phyloP scores from a whole-genome alignment of 768 basidiomycete species.

The Melanogaster broomeanus region DNA sequence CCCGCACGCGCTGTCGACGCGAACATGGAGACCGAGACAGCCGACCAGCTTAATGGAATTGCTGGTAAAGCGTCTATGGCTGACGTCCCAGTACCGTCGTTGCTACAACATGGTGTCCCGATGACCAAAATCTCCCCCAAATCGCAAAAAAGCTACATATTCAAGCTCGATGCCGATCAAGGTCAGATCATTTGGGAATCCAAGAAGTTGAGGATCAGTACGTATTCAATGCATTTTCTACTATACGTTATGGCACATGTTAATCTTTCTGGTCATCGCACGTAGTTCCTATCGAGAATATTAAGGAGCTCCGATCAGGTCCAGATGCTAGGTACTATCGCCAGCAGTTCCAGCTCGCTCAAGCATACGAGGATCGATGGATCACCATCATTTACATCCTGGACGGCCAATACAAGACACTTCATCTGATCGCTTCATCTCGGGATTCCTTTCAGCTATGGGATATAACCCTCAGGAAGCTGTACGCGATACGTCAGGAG shows the following conservation, averaged over 20 bases:
- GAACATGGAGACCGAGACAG: background rate
- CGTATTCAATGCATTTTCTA: slow-evolving; percentile 25
- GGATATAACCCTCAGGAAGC: slow-evolving; percentile 62
- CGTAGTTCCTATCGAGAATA: slow-evolving; percentile 80
- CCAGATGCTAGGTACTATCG: slow-evolving; percentile 71
- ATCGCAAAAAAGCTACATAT: slow-evolving; percentile 69
- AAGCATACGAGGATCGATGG: slow-evolving; percentile 70
- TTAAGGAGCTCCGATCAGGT: slow-evolving; percentile 84
- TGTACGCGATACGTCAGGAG: slow-evolving; percentile 66
- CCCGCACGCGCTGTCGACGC: background rate
- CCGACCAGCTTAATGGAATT: background rate
- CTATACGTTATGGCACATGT: background rate
- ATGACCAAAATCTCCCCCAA: slow-evolving; percentile 86
- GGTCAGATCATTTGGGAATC: slow-evolving; percentile 82
- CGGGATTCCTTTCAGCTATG: slow-evolving; percentile 61
- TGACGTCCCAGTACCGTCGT: slow-evolving; percentile 55
- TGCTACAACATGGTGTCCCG: slow-evolving; percentile 61
- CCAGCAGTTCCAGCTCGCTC: slow-evolving; percentile 63
- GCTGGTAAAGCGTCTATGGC: slow-evolving; percentile 10
- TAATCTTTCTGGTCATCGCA: too few species aligned
- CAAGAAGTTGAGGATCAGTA: slow-evolving; percentile 65
- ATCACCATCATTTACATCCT: slow-evolving; percentile 83
- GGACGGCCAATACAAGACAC: slow-evolving; percentile 77
- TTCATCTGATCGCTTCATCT: slow-evolving; percentile 79
- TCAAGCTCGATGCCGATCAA: slow-evolving; percentile 76